Conservation (phyloP, 1,284 basidiomycete genomes). For the Sutorius eximius region DNA sequence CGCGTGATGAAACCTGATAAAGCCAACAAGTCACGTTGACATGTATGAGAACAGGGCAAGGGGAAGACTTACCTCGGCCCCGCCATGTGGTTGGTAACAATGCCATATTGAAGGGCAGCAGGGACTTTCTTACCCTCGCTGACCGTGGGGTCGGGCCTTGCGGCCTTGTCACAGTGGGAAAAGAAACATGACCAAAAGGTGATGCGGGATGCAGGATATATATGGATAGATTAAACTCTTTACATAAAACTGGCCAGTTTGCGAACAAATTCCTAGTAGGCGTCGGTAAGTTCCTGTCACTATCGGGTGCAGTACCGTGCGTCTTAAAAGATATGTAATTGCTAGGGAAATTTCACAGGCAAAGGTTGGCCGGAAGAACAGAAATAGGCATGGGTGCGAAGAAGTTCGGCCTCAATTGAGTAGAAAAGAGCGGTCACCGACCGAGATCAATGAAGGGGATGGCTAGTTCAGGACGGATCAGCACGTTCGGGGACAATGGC, state of each 20-base stretch:
- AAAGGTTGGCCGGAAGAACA: neutral
- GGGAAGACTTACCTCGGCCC: constrained; percentile 5
- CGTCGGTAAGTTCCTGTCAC: neutral
- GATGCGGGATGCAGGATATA: neutral
- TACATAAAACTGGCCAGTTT: neutral
- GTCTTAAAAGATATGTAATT: neutral
- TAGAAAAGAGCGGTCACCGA: neutral
- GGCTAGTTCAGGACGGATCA: too few species aligned
- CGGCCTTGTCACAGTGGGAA: neutral
- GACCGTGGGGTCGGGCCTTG: neutral
- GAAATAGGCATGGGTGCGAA: neutral
- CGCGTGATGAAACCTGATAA: neutral
- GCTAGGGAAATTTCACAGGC: neutral
- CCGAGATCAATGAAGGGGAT: neutral
- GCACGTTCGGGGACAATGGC: neutral
- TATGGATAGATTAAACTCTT: constrained; percentile 12
- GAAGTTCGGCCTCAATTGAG: neutral
- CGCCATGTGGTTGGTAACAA: neutral
- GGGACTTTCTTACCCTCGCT: neutral
- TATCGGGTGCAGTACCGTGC: neutral
- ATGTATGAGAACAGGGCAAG: constrained; percentile 9
- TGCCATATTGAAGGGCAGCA: neutral
- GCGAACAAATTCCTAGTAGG: neutral
- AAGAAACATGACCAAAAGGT: neutral
- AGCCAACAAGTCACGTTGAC: neutral